Conservation (phyloP, 495 filamentous ascomycete species). For the Podospora pseudoanserina region DNA sequence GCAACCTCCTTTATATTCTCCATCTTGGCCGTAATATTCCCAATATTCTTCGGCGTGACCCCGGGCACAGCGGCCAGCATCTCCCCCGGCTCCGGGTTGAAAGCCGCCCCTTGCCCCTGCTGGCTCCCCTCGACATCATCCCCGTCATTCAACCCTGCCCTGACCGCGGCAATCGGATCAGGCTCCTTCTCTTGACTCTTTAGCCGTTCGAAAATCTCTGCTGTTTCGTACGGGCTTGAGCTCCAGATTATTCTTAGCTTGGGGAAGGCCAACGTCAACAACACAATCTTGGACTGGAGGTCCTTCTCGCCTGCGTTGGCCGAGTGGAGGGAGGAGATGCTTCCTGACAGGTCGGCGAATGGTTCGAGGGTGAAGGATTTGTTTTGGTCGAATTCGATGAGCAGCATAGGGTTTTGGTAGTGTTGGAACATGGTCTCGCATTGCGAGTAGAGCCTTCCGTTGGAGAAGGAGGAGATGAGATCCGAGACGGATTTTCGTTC, state of each 20-base stretch:
- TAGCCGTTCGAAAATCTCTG: constrained; percentile 90
- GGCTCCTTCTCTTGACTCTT: constrained; percentile 88
- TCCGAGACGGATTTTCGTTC: constrained; percentile 93
- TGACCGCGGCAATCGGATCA: constrained; percentile 81
- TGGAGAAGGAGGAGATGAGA: constrained; percentile 83
- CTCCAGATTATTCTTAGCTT: constrained; percentile 90
- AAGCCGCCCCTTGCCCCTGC: constrained; percentile 53
- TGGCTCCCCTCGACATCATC: constrained; percentile 45
- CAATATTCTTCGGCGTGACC: constrained; percentile 72
- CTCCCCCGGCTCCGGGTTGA: constrained; percentile 67
- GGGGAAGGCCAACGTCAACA: constrained; percentile 91
- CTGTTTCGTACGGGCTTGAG: constrained; percentile 88
- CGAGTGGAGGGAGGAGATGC: constrained; percentile 50
- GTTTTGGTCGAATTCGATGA: constrained; percentile 97
- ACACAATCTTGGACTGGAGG: constrained; percentile 85
- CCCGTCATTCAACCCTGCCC: constrained; percentile 70
- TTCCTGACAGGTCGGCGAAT: constrained; percentile 76
- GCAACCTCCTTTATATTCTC: constrained; percentile 78
- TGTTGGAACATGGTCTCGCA: constrained; percentile 90
- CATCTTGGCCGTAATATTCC: constrained; percentile 64
- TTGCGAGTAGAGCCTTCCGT: constrained; percentile 88
- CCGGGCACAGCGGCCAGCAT: constrained; percentile 86
- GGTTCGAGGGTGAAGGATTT: constrained; percentile 96
- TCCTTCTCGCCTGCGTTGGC: constrained; percentile 59
- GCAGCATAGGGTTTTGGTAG: constrained; percentile 84